Base-by-base conservation (phyloP, 1,284 basidiomycete genomes). In the Earliella scabrosa region DNA sequence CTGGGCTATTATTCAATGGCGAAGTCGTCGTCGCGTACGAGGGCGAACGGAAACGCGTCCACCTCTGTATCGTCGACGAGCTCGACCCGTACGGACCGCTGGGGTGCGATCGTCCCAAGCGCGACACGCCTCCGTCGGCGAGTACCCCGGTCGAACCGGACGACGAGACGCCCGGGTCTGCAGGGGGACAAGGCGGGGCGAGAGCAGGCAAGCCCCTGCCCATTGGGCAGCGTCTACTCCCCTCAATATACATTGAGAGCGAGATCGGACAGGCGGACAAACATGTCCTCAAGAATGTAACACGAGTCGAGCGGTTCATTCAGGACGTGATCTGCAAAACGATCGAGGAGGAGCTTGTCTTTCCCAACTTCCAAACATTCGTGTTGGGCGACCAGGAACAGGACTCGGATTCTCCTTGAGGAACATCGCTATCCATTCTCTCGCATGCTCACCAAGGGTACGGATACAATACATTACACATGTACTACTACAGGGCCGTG, bases 191-290 rank as follows among this genome's bases (percentile, higher is more conserved):
- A 24, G n/a, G 72, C 71, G 16, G 54, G 4, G 44, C 58, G 23
- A 52, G 65, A 27, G 59, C 66, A 16, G 72, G 77, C 9, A 90
- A 91, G 65, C 84, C 83, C 27, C 72, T 89, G 16, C 87, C 92
- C 0, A 80, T 93, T 2, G 97, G 95, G 0, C 86, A 92, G 66
- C 82, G 92, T 23, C 76, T 99, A 26, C 76, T 99, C n/a, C 93
- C 93, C 0, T 85, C 86, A n/a, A 90, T 98, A 54, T 85, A 89
- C 64, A 95, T 99, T 69, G 97, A 99, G 73, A 94, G 90, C 68
- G 94, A 97, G 75, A 97, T 99, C 49, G 97, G 97, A 1, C 93
- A 98, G 77, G 80, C 90, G 26, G 95, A 98, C 70, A 97, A 96
- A 64, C 96, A 98, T 76, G 93, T 97, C 2, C 72, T 99, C 64